These are phyloP conservation scores for Calycina herbarum DNA, from an alignment of 2,329 filamentous ascomycete genomes.

Conservation along the genomic window DNA sequence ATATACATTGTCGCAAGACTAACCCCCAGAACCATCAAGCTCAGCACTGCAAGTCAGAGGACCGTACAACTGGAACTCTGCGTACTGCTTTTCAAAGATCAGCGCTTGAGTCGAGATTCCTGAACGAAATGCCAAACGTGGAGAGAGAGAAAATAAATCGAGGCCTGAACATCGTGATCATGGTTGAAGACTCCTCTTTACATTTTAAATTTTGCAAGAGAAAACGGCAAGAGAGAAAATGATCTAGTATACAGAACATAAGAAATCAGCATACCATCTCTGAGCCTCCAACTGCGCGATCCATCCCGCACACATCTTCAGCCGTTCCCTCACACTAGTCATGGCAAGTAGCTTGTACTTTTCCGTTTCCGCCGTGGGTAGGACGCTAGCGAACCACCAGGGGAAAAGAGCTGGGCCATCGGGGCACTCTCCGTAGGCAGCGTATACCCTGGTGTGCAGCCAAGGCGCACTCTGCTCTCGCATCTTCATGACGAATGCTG, in stretches of 20 bases:
- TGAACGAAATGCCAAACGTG: background rate
- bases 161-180: background rate
- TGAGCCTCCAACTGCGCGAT: conserved; percentile 53
- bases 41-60: conserved; percentile 32
- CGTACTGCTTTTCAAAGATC: conserved; percentile 16
- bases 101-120: background rate
- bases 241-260: background rate
- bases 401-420: conserved; percentile 73
- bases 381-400: conserved; percentile 85
- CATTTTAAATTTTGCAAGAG: background rate
- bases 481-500: conserved; percentile 70
- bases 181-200: background rate
- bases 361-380: conserved; percentile 75
- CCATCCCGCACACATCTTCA: conserved; percentile 84
- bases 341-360: conserved; percentile 76
- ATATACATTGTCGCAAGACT: conserved; percentile 11
- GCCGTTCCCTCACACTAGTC: conserved; percentile 72
- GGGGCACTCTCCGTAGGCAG: conserved; percentile 76
- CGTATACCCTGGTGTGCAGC: conserved; percentile 70
- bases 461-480: conserved; percentile 68
- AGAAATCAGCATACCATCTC: conserved; percentile 26
- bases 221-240: background rate
- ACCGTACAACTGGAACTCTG: conserved; percentile 29
- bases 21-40: conserved; percentile 21
- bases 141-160: background rate